A percentile compares a stretch with the other conserved stretches of the same genome.
phyloP scores from a whole-genome alignment of 768 basidiomycete species.

The Ramaria rubella region DNA sequence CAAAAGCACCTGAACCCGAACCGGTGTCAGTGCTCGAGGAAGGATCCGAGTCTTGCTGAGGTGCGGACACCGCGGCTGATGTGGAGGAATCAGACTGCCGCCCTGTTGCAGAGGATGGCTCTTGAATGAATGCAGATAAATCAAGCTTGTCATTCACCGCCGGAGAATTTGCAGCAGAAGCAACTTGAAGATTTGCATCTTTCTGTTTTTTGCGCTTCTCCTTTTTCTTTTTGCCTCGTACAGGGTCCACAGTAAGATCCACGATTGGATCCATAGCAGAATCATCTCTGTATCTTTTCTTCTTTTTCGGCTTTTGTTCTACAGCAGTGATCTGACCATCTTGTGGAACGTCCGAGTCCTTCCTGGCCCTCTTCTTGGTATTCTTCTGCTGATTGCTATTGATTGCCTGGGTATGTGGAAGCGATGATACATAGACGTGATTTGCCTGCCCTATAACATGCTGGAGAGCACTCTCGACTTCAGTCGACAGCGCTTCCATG shows the following conservation, averaged over 20 bases:
- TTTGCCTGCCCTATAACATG: conserved; percentile 43
- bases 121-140: conserved; percentile 4
- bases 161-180: conserved; percentile 31
- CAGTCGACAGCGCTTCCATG: conserved; percentile 14
- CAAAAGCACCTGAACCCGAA: conserved; percentile 20
- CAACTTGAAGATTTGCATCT: neutral
- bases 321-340: neutral
- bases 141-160: conserved; percentile 15
- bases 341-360: neutral
- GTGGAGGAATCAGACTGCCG: conserved; percentile 17
- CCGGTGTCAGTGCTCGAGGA: too few species aligned
- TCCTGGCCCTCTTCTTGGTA: neutral
- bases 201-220: neutral
- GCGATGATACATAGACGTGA: conserved; percentile 27
- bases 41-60: neutral
- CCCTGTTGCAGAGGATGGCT: conserved; percentile 14
- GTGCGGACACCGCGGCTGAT: neutral
- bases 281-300: neutral
- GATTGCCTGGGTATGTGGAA: too few species aligned
- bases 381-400: neutral
- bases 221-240: neutral
- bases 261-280: neutral
- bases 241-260: neutral
- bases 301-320: neutral
- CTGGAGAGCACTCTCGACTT: conserved; percentile 46